A percentile compares a stretch with the other conserved stretches of the same genome.
Evolutionary conservation across 2,329 filamentous ascomycete genomes (phyloP).

Genomic region (Epichloe amarillans): DNA sequence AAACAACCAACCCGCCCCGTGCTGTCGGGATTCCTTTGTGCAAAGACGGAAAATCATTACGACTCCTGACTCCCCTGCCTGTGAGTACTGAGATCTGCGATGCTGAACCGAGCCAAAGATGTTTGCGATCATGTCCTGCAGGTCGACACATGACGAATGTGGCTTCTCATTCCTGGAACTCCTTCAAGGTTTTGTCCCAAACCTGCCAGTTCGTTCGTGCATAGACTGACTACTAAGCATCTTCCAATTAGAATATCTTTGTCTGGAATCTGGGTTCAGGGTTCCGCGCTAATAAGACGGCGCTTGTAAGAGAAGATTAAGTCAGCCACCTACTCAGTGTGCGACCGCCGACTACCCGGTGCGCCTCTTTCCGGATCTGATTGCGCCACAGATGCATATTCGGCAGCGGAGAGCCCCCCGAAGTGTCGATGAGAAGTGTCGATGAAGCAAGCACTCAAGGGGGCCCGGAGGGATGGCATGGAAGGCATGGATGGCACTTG

Average conservation of each 20-base stretch:
- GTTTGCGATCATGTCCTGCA: not conserved
- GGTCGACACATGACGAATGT: not conserved
- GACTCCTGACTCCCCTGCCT: too few species aligned
- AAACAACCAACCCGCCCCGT: not conserved
- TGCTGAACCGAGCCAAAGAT: not conserved
- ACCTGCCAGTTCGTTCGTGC: not conserved
- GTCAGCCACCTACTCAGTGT: not conserved
- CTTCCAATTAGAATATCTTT: not conserved
- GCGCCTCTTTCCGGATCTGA: not conserved
- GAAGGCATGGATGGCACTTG: too few species aligned
- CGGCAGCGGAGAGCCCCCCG: too few species aligned
- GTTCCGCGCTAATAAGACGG: not conserved
- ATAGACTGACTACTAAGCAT: not conserved
- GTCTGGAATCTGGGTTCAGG: not conserved
- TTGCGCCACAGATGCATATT: not conserved
- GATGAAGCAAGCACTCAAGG: too few species aligned
- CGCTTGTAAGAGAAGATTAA: not conserved
- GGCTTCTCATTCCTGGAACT: not conserved
- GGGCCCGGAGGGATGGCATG: too few species aligned
- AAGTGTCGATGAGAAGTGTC: too few species aligned
- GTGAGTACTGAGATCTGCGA: not conserved
- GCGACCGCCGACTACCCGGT: not conserved
- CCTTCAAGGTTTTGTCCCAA: not conserved
- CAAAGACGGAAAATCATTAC: too few species aligned
- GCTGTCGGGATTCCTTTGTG: not conserved